Conservation (phyloP, 176 grass and related monocot genomes). For the Eremochloa ophiuroides region DNA sequence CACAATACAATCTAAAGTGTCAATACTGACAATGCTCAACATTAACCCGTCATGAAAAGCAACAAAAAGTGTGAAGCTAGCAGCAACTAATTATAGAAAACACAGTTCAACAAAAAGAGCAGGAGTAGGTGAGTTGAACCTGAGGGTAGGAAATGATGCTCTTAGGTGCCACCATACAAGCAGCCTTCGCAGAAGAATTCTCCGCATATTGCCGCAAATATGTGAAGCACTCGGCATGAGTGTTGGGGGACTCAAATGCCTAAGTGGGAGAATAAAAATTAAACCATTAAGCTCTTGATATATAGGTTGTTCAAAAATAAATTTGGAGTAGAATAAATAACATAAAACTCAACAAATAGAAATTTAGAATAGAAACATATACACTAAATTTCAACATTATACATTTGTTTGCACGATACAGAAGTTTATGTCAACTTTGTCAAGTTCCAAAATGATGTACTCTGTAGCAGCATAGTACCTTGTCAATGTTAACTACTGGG, state of each 20-base stretch:
- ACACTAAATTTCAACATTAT: neutral
- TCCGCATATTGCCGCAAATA: conserved; percentile 81
- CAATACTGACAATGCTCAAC: neutral
- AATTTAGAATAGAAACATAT: neutral
- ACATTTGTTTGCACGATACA: neutral
- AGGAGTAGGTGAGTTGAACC: conserved; percentile 35
- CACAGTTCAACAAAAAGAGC: conserved; percentile 8
- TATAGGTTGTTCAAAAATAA: neutral
- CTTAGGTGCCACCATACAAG: conserved; percentile 90
- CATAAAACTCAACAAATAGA: neutral
- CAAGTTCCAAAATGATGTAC: neutral
- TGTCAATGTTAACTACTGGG: conserved; percentile 82
- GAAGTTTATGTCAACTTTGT: neutral
- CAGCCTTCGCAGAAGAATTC: conserved; percentile 70
- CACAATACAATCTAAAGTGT: neutral
- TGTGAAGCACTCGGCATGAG: conserved; percentile 63
- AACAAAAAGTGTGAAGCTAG: neutral
- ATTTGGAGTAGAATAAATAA: neutral
- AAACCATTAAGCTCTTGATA: conserved; percentile 2
- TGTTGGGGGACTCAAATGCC: conserved; percentile 95
- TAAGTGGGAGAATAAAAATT: conserved; percentile 17
- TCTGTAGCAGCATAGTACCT: conserved; percentile 45
- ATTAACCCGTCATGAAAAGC: conserved; percentile 8
- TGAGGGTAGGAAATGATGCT: conserved; percentile 84
- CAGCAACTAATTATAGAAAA: neutral